Evolutionary conservation across 164 flowering plant species (phyloP), one percentile per base, ranked within the genome.

Genomic region (Stephania cephalantha): DNA sequence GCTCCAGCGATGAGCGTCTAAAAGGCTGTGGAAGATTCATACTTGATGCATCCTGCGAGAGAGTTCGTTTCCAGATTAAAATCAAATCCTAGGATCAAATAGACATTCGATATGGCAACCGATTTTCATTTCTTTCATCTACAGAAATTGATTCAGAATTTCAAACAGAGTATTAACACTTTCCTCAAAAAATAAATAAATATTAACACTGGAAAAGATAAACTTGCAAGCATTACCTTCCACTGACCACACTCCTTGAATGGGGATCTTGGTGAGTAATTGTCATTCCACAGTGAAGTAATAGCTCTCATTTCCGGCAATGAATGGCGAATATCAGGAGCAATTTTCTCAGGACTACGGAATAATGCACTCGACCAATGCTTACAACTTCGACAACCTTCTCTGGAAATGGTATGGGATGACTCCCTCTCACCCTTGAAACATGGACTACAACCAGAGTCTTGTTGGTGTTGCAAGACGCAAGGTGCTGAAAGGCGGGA

Each of bases 361-460:
- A 74, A 82, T 69, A 71, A 61, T 63, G 83, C 75, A 73, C 71
- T 72, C 50, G 75, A 73, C 83, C 84, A 79, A 20, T 74, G 80
- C 65, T 79, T 86, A 69, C 92, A 86, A 72, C 86, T 82, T 64
- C 82, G 89, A 74, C 85, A 89, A 82, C 86, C 93, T 75, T 89
- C 90, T 76, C 86, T 81, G 80, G 86, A 85, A 30, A 86, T 68
- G 9, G 88, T 81, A 73, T 20, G 86, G 71, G 84, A 77, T 10
- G 75, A 31, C 71, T 83, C 85, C 84, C 76, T 79, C 20, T 80
- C 78, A 15, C 81, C 78, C 50, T 50, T 53, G 44, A 81, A 75
- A 75, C 77, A 73, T 20, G 85, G 71, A 69, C 78, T 79, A 53
- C 82, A 78, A 76, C 80, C 64, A 17, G 80, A 74, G 31, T 81